Percentiles rank a stretch among this genome's conserved stretches.
Conservation (phyloP, 2,329 filamentous ascomycete genomes). For the Colletotrichum australisinense region DNA sequence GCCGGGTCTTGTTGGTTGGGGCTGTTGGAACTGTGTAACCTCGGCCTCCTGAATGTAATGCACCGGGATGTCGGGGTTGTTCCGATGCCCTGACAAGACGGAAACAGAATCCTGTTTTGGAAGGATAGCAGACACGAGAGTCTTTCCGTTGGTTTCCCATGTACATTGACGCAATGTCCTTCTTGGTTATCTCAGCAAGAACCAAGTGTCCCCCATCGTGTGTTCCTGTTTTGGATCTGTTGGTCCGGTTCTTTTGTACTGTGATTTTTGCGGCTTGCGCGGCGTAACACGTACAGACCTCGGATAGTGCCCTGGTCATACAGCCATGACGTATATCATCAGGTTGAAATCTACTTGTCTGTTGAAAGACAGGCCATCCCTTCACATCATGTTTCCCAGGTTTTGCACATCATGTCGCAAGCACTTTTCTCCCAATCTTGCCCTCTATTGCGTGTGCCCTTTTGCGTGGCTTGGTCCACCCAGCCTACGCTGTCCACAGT, state of each 20-base stretch:
- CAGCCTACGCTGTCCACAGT: not conserved
- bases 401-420: constrained; percentile 3
- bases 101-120: not conserved
- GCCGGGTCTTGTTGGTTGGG: not conserved
- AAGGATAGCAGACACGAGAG: not conserved
- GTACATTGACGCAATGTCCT: not conserved
- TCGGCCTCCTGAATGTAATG: constrained; percentile 12
- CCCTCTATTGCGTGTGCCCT: not conserved
- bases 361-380: not conserved
- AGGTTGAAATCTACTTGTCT: not conserved
- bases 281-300: too few relatives aligned
- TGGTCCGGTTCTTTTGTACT: not conserved
- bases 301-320: not conserved
- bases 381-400: not conserved
- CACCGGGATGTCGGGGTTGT: constrained; percentile 13
- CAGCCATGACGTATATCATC: not conserved
- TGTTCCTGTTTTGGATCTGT: not conserved
- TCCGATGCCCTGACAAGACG: not conserved
- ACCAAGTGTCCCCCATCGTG: not conserved
- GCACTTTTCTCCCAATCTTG: not conserved
- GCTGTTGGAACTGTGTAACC: constrained; percentile 12
- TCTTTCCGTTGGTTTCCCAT: not conserved
- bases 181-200: not conserved
- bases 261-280: not conserved
- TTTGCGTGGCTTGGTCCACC: constrained; percentile 3